These are phyloP conservation scores for Solanum chacoense DNA, from an alignment of 305 asterid genomes.

Conservation along the genomic window DNA sequence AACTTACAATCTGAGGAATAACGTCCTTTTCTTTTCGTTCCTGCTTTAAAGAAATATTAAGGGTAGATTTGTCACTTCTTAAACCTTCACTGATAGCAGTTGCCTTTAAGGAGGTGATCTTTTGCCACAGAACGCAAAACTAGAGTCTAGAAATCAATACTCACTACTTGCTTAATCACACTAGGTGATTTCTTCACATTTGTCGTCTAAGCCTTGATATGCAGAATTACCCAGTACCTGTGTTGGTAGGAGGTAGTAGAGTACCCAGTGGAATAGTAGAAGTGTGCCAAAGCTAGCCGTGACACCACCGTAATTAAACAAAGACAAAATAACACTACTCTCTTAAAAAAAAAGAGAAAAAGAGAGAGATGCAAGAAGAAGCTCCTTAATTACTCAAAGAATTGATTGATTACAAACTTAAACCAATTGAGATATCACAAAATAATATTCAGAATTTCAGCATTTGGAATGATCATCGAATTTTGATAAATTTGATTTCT, in stretches of 20 bases:
- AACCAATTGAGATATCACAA: neutral
- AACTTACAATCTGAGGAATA: neutral
- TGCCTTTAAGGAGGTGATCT: neutral
- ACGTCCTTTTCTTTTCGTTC: neutral
- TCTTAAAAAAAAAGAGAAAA: neutral
- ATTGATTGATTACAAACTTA: neutral
- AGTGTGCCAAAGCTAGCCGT: neutral
- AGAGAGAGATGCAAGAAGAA: neutral
- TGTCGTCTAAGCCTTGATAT: neutral
- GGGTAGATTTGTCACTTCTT: neutral
- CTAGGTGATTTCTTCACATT: neutral
- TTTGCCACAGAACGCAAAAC: neutral
- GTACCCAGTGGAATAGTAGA: neutral
- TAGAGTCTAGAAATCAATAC: neutral
- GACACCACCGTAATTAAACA: neutral
- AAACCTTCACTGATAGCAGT: neutral
- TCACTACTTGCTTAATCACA: neutral
- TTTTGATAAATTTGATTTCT: neutral
- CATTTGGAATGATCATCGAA: neutral
- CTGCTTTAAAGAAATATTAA: neutral
- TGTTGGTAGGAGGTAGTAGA: neutral
- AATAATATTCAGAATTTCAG: neutral
- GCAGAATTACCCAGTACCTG: neutral
- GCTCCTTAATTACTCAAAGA: neutral
- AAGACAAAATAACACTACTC: neutral